phyloP scores from a whole-genome alignment of 306 rosid genomes.

The Lupinus albus region DNA sequence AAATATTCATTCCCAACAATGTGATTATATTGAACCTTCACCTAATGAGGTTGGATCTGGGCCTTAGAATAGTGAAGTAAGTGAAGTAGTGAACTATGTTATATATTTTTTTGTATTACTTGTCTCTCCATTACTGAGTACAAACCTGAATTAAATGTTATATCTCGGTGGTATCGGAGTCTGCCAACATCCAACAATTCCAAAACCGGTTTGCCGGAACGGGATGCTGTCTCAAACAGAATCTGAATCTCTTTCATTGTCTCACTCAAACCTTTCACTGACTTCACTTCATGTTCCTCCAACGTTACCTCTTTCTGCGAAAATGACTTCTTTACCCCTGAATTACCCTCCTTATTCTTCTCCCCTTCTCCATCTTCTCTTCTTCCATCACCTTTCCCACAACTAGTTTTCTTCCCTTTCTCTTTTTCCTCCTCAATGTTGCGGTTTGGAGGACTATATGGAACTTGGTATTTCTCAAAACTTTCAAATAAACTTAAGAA shows the following conservation, averaged over 20 bases:
- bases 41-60: too few relatives aligned
- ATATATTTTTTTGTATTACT: too few relatives aligned
- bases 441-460: constrained; percentile 35
- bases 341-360: neutral
- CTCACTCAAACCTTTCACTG: constrained; percentile 43
- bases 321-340: neutral
- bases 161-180: constrained; percentile 45
- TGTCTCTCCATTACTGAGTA: too few relatives aligned
- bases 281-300: neutral
- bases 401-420: neutral
- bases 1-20: too few relatives aligned
- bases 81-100: too few relatives aligned
- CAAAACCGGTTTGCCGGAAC: constrained; percentile 54
- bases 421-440: constrained; percentile 11
- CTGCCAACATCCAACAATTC: constrained; percentile 48
- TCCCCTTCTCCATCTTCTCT: constrained; percentile 21
- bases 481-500: constrained; percentile 70
- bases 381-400: neutral
- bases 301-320: constrained; percentile 9
- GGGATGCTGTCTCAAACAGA: constrained; percentile 59
- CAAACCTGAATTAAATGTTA: constrained; percentile 57
- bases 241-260: constrained; percentile 54
- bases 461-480: constrained; percentile 58
- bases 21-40: too few relatives aligned
- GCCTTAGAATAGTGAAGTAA: too few relatives aligned